Base-by-base conservation (phyloP, 768 basidiomycete species). In the Cantharellus anzutake region DNA sequence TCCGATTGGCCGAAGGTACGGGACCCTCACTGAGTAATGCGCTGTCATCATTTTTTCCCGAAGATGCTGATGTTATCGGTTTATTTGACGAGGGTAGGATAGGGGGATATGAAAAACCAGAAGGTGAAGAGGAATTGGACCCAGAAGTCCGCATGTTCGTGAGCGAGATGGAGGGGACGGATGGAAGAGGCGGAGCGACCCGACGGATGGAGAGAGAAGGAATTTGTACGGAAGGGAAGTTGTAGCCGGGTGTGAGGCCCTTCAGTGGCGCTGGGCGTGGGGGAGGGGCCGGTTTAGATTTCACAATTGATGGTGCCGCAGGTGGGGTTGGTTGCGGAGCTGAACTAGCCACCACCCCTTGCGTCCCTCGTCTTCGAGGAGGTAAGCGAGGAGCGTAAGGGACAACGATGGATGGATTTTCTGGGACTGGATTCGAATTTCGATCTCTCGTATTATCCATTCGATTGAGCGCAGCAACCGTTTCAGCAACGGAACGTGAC, bases 1-100 rank as follows among this genome's bases (percentile, higher is more conserved):
- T 72, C 29, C 79, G 77, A 7, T 81, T 82, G 2, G 78, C 73
- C 4, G 77, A 69, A 2, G 86, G 86, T 2, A 86, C 74, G 2
- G 85, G 86, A 0, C 84, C 44, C 44, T 48, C 44, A 48, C 44
- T 11, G 44, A 48, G 11, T 11, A 48, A 11, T 11, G 11, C 11
- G 44, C 44, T 29, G 44, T 11, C 44, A 48, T 29, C 44, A 48
- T 29, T 48, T 11, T 48, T 48, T 48, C 44, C 29, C 29, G 44
- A 48, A 48, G 29, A 11, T 48, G 44, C 44, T 11, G 44, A 48
- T 29, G 44, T 11, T 48, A 29, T 29, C 37, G 52, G 11, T 11
- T 55, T 35, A 37, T 37, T 41, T 11, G 52, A 38, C 34, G 11
- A 11, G 7, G 52, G 52, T 11, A 14, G 52, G 11, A 37, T 38